Evolutionary conservation across 2,329 filamentous ascomycete genomes (phyloP).

Genomic region (Hymenoscyphus linearis): DNA sequence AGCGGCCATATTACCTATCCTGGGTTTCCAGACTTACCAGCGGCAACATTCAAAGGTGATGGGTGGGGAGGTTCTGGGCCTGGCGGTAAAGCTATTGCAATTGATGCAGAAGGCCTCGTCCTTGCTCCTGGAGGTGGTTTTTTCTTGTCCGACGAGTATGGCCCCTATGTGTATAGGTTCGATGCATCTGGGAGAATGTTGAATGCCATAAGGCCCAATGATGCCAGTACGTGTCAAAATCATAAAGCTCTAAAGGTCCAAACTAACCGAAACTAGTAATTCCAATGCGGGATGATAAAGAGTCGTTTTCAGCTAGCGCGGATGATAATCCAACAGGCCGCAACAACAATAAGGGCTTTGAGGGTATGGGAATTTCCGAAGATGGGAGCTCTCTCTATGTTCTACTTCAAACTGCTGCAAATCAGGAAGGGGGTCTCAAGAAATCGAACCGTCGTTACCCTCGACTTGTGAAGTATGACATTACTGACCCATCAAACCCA

Average conservation of each 20-base stretch:
- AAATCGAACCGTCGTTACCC: constrained; percentile 51
- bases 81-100: constrained; percentile 52
- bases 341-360: constrained; percentile 71
- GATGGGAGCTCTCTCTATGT: constrained; percentile 60
- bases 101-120: constrained; percentile 64
- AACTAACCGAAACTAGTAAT: constrained; percentile 36
- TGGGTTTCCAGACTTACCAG: constrained; percentile 57
- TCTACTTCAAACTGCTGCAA: constrained; percentile 59
- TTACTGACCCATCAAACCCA: constrained; percentile 40
- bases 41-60: constrained; percentile 58
- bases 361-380: constrained; percentile 58
- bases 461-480: constrained; percentile 59
- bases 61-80: constrained; percentile 59
- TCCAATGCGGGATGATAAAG: constrained; percentile 54
- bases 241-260: background rate
- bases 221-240: constrained; percentile 37
- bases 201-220: constrained; percentile 57
- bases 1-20: constrained; percentile 48
- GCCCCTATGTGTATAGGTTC: constrained; percentile 66
- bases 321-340: constrained; percentile 58
- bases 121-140: constrained; percentile 55
- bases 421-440: constrained; percentile 55
- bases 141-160: constrained; percentile 64
- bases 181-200: constrained; percentile 51
- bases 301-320: constrained; percentile 59